Percentiles rank a stretch among this genome's conserved stretches.
Evolutionary conservation across 2,329 filamentous ascomycete genomes (phyloP).

Genomic region (Fusarium subtropicale): DNA sequence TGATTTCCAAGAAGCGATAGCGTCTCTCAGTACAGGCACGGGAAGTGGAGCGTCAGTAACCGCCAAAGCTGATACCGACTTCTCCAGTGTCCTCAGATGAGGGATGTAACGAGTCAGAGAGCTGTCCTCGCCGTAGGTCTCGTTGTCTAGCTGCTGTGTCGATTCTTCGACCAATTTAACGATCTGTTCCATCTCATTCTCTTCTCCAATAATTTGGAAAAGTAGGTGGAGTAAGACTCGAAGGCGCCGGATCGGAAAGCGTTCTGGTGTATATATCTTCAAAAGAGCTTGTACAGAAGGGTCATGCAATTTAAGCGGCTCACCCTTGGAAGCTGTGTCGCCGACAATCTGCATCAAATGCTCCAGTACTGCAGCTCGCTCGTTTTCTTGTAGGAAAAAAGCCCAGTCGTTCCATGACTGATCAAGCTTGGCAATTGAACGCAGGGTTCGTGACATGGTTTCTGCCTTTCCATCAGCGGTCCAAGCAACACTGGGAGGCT

Average conservation of each 20-base stretch:
- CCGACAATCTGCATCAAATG: slow-evolving; percentile 67
- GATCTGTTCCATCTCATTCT: slow-evolving; percentile 55
- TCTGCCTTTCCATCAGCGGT: slow-evolving; percentile 60
- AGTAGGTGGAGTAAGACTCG: slow-evolving; percentile 64
- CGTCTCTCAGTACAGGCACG: slow-evolving; percentile 50
- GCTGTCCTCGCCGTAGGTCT: slow-evolving; percentile 59
- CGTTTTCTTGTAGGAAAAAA: slow-evolving; percentile 61
- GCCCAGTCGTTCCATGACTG: slow-evolving; percentile 68
- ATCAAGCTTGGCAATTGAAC: slow-evolving; percentile 69
- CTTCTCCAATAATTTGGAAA: slow-evolving; percentile 60
- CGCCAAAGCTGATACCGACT: slow-evolving; percentile 59
- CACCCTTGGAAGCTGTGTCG: slow-evolving; percentile 50
- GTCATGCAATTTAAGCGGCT: slow-evolving; percentile 57
- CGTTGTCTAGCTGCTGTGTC: slow-evolving; percentile 51
- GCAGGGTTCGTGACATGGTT: slow-evolving; percentile 68
- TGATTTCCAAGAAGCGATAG: slow-evolving; percentile 59
- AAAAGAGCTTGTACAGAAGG: slow-evolving; percentile 61
- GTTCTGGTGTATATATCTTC: slow-evolving; percentile 61
- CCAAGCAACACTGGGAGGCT: slow-evolving; percentile 67
- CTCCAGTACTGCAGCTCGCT: slow-evolving; percentile 69
- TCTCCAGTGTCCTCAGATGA: slow-evolving; percentile 61
- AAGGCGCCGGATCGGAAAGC: slow-evolving; percentile 64
- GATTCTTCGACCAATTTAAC: slow-evolving; percentile 55
- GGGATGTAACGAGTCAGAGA: slow-evolving; percentile 59
- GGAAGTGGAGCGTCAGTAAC: slow-evolving; percentile 51